A percentile compares a stretch with the other conserved stretches of the same genome.
Evolutionary conservation across 306 rosid genomes (phyloP).

Genomic region (Vigna hirtella): DNA sequence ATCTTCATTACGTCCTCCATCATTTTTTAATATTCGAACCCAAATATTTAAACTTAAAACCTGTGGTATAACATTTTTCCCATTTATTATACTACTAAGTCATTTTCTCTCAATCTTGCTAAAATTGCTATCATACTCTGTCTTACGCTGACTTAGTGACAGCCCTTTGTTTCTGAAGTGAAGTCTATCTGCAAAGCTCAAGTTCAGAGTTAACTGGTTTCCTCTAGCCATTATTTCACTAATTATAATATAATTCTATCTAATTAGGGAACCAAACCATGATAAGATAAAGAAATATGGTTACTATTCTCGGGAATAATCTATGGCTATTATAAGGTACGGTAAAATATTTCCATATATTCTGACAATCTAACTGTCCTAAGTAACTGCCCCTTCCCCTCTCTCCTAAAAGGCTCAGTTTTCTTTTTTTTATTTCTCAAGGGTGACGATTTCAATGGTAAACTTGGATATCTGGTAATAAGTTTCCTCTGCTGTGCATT

Average conservation of each 20-base stretch:
- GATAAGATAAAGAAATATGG: background rate
- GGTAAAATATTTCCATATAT: background rate
- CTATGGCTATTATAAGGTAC: background rate
- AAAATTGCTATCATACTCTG: background rate
- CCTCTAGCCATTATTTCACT: background rate
- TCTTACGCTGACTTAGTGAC: background rate
- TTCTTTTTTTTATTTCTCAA: background rate
- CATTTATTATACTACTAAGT: background rate
- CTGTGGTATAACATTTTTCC: background rate
- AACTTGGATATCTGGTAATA: background rate
- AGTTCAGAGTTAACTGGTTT: background rate
- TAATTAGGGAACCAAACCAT: background rate
- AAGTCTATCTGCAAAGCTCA: background rate
- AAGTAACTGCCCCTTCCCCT: background rate
- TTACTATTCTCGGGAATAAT: background rate
- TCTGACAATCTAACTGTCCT: background rate
- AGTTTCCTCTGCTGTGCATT: constrained; percentile 25
- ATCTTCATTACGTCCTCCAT: background rate
- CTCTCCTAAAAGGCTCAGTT: background rate
- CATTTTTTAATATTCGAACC: background rate
- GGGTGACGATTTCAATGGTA: background rate
- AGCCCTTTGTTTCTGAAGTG: background rate
- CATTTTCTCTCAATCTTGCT: background rate
- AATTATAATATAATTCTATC: background rate
- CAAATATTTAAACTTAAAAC: too few species aligned